Evolutionary conservation across 306 rosid species (phyloP), one percentile per base, ranked within the genome.

Genomic region (Echinosophora koreensis): DNA sequence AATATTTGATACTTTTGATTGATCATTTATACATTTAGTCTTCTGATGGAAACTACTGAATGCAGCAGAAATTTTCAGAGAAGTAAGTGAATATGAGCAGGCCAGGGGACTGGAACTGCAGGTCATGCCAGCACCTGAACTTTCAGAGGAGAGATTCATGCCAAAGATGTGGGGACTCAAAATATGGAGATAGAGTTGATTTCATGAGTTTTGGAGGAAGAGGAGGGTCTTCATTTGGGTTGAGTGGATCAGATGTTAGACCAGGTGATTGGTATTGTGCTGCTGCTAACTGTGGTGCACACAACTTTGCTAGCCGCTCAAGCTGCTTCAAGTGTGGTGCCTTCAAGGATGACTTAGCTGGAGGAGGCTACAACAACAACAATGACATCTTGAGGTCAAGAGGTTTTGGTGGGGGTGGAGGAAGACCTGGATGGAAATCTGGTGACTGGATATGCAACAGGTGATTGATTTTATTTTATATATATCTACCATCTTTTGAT

Each of bases 91-190:
- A 84, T 1, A 95, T 95, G 99, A 92, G 89, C 86, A 86, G 99
- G 63, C 97, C 99, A 13, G 99, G 99, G 64, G 99, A 95, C 56
- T 95, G 99, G 99, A 95, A 92, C 81, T 95, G 99, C 80, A 90
- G 88, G 88, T 86, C 99, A 38, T 95, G 99, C 94, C 99, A 92
- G 77, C 93, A 95, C 86, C 83, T 92, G 72, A 95, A 95, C 80
- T 95, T 95, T 60, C 99, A 95, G 87, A 88, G 99, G 91, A 77
- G 99, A 4, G 99, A 95, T 14, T 88, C 93, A 1, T 95, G 99
- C 88, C 99, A 95, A 66, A 84, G 99, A 13, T 95, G 99, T 8
- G 99, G 99, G 0, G 99, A 95, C 1, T 84, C 92, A 2, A 89
- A 82, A 77, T 83, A 87, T 3, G 82, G 82, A 47, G 94, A 88